Conservation (phyloP, 2,329 filamentous ascomycete species). For the Cladophialophora exuberans region DNA sequence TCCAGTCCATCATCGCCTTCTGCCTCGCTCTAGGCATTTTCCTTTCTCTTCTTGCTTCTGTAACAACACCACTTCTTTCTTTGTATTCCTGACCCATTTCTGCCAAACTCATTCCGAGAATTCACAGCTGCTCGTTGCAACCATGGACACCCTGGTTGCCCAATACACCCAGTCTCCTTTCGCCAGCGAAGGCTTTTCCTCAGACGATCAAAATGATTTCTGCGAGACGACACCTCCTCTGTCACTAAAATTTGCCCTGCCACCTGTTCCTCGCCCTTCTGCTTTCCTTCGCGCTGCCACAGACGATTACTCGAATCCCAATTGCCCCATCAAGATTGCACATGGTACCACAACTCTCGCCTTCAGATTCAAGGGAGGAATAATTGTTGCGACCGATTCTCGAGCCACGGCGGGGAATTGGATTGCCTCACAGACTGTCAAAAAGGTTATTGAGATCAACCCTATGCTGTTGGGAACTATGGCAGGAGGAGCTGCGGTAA, state of each 20-base stretch:
- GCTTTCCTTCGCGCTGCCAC: constrained; percentile 96
- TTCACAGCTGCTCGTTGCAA: constrained; percentile 29
- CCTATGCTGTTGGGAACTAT: constrained; percentile 91
- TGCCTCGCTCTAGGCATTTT: constrained; percentile 9
- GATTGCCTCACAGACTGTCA: constrained; percentile 99
- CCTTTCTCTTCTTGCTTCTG: constrained; percentile 11
- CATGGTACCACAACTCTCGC: constrained; percentile 98
- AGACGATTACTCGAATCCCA: constrained; percentile 94
- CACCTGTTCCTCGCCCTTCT: constrained; percentile 80
- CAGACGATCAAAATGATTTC: constrained; percentile 75
- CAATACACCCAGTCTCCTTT: constrained; percentile 82
- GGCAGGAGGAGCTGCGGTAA: constrained; percentile 91
- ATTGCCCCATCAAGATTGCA: constrained; percentile 98
- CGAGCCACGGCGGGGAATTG: constrained; percentile 96
- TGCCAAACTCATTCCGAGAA: not conserved
- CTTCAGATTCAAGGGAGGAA: constrained; percentile 97
- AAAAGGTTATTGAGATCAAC: constrained; percentile 99
- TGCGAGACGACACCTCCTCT: constrained; percentile 72
- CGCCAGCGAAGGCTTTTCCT: constrained; percentile 71
- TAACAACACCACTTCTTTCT: constrained; percentile 14
- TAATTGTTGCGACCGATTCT: constrained; percentile 97
- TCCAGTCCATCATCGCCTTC: constrained; percentile 13
- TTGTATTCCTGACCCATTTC: not conserved
- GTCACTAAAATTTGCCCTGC: constrained; percentile 92
- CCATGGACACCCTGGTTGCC: constrained; percentile 91